Conservation (phyloP, 176 grass and related monocot genomes). For the Sorghum bicolor region DNA sequence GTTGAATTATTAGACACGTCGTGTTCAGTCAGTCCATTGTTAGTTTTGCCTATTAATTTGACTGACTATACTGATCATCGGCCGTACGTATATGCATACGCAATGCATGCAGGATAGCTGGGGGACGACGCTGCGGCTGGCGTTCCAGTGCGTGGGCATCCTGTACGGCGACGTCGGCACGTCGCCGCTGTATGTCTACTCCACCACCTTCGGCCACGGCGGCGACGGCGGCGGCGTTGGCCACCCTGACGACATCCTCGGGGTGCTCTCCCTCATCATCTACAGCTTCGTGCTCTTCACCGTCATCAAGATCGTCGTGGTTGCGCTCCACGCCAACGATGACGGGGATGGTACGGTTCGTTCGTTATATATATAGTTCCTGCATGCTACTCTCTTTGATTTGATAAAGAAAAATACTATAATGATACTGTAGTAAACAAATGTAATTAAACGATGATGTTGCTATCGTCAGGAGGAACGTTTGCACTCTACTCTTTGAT, state of each 20-base stretch:
- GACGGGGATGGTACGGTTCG: slow-evolving; percentile 48
- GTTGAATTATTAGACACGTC: no score
- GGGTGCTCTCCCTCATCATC: slow-evolving; percentile 52
- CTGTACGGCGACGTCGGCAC: slow-evolving; percentile 52
- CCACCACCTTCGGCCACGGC: slow-evolving; percentile 24
- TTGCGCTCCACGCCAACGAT: slow-evolving; percentile 51
- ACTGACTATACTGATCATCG: no score
- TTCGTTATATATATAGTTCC: no score
- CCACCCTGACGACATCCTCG: slow-evolving; percentile 29
- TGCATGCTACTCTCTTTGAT: neutral
- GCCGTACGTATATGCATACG: no score
- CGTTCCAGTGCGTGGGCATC: slow-evolving; percentile 51
- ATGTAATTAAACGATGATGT: no score
- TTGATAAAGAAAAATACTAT: neutral
- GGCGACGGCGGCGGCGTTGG: neutral
- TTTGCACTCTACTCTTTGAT: slow-evolving; percentile 62
- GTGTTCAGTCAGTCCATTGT: no score
- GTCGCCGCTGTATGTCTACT: slow-evolving; percentile 49
- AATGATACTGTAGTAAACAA: no score
- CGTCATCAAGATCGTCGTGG: slow-evolving; percentile 36
- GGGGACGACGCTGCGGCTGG: slow-evolving; percentile 22
- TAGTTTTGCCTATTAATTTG: no score
- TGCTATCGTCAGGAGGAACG: slow-evolving; percentile 25
- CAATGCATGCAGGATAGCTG: slow-evolving; percentile 6
- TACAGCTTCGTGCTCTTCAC: slow-evolving; percentile 44